A percentile compares a stretch with the other conserved stretches of the same genome.
Evolutionary conservation across 768 basidiomycete genomes (phyloP).

Genomic region (Tylopilus vinaceipallidus): DNA sequence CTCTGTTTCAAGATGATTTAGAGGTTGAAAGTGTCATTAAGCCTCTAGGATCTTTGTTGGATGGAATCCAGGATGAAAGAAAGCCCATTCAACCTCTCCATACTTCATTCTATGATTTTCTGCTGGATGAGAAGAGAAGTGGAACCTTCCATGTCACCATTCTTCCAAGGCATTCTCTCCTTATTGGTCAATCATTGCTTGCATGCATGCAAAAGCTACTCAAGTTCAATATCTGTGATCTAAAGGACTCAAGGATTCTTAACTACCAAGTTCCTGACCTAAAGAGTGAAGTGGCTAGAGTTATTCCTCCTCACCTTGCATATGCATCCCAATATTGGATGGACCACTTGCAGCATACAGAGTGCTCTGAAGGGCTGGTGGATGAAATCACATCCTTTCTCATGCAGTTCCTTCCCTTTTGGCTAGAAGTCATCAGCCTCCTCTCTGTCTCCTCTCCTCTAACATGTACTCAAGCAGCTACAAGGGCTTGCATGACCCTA

Average conservation of each 20-base stretch:
- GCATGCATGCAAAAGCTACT: conserved; percentile 10
- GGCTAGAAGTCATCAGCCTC: neutral
- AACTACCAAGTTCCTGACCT: neutral
- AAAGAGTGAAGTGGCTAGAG: neutral
- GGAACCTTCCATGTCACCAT: neutral
- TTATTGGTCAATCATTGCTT: neutral
- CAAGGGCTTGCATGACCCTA: neutral
- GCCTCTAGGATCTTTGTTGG: neutral
- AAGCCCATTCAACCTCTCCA: neutral
- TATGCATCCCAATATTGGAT: neutral
- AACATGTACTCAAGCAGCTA: neutral
- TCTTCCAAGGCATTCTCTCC: neutral
- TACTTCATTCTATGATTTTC: neutral
- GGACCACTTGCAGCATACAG: neutral
- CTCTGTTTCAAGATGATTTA: neutral
- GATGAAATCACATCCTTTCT: neutral
- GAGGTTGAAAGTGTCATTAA: neutral
- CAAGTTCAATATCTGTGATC: neutral
- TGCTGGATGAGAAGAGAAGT: neutral
- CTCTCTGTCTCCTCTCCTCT: neutral
- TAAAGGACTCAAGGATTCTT: neutral
- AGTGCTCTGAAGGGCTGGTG: neutral
- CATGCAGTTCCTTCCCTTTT: neutral
- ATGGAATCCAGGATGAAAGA: neutral
- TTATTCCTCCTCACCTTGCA: neutral